phyloP scores from a whole-genome alignment of 495 filamentous ascomycete species.

The Halenospora varia region DNA sequence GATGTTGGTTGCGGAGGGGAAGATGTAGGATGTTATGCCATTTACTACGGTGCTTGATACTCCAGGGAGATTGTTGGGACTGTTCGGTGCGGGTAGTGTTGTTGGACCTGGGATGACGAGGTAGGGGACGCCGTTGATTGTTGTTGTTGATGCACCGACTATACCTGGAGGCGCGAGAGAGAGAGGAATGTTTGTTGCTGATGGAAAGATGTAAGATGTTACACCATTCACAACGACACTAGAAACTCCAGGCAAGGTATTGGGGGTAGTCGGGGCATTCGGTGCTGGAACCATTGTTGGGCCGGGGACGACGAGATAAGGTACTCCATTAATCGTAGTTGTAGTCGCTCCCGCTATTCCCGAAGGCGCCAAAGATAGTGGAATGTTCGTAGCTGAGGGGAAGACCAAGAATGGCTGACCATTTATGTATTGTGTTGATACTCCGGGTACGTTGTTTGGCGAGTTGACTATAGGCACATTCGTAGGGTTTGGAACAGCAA shows the following conservation, averaged over 20 bases:
- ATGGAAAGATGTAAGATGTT: conserved; percentile 3
- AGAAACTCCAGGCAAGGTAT: background rate
- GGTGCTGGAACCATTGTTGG: background rate
- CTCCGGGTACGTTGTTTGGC: background rate
- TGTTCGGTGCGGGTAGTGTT: background rate
- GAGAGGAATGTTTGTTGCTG: conserved; percentile 13
- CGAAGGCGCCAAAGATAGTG: background rate
- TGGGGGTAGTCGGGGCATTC: background rate
- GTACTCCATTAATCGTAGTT: conserved; percentile 7
- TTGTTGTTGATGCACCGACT: conserved; percentile 5
- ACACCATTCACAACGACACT: conserved; percentile 4
- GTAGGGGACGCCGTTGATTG: conserved; percentile 10
- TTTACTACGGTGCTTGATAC: background rate
- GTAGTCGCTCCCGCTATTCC: background rate
- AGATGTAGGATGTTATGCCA: conserved; percentile 4
- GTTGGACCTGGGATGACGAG: conserved; percentile 12
- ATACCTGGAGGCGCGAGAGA: conserved; percentile 10
- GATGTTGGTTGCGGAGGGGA: conserved; percentile 11
- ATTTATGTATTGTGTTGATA: conserved; percentile 1
- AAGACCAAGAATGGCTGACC: background rate
- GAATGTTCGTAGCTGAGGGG: background rate
- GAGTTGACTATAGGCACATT: background rate
- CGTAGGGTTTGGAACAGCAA: background rate
- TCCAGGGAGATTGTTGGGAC: background rate
- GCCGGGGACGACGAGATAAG: background rate